A percentile compares a stretch with the other conserved stretches of the same genome.
Conservation (phyloP, 176 grass and related monocot species). For the Pharus latifolius region DNA sequence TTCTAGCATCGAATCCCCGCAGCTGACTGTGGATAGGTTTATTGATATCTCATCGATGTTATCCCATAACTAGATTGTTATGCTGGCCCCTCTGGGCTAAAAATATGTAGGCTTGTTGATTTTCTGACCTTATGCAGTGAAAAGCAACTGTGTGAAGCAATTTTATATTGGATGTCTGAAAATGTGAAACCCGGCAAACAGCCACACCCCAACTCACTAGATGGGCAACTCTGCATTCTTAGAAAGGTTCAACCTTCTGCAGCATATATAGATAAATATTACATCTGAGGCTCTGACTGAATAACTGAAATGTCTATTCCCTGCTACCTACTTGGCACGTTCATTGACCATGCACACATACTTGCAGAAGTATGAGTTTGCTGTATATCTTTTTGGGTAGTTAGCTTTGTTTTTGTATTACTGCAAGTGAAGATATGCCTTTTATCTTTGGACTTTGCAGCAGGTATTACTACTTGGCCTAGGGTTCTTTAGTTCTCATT, state of each 20-base stretch:
- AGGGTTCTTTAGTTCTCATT: no score
- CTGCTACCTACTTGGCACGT: not conserved
- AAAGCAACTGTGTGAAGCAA: slow-evolving; percentile 52
- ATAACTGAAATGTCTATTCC: not conserved
- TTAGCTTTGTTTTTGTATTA: not conserved
- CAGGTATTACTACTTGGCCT: no score
- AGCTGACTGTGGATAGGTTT: slow-evolving; percentile 56
- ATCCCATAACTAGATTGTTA: not conserved
- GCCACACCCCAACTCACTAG: not conserved
- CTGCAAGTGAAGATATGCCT: slow-evolving; percentile 48
- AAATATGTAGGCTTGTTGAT: no score
- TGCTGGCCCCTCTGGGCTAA: not conserved
- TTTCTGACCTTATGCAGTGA: slow-evolving; percentile 31
- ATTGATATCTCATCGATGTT: not conserved
- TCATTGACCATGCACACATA: not conserved
- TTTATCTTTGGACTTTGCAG: slow-evolving; percentile 46
- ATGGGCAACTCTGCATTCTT: slow-evolving; percentile 33
- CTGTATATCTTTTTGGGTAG: not conserved
- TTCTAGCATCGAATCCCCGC: slow-evolving; percentile 32
- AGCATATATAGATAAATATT: not conserved
- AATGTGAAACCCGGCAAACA: slow-evolving; percentile 2
- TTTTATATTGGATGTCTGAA: slow-evolving; percentile 44
- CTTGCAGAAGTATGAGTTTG: not conserved
- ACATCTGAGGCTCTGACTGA: no score
- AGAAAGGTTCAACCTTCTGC: slow-evolving; percentile 27